Base-by-base conservation (phyloP, 78 protist species). In the Dictyostelium firmibasis region DNA sequence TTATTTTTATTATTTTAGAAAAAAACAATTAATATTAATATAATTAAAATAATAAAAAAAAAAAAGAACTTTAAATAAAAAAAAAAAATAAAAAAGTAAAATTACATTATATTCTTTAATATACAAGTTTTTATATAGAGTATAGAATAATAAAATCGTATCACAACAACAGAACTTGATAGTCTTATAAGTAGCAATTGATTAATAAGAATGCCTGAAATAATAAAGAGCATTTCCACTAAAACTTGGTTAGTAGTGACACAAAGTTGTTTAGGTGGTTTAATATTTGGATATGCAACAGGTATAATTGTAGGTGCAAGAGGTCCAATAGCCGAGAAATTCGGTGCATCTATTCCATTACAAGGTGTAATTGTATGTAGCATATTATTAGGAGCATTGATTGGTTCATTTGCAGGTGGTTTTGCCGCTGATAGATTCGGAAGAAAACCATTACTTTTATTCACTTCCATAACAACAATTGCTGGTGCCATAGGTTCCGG, bases 321-420 rank as follows among this genome's bases (percentile, higher is more conserved):
- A 10, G 76, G 23, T 31, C 72, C 27, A 23, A 89, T 89, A 11
- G 43, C 70, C 9, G 50, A 27, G 18, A 43, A 89, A 69, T 60
- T 64, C 64, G 87, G 50, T 1, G 36, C 82, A n/a, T 64, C 72
- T 20, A 67, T 81, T 2, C 74, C 74, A 4, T 29, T 44, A 14
- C 62, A 89, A 89, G 94, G 94, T 89, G 35, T 89, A 43, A 38
- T 89, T 9, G 94, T 70, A 16, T 67, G 87, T 89, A 70, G 84
- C 50, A 47, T 69, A 8, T 35, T 89, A 64, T 69, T 89, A 25
- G 94, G 94, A 43, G 94, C 94, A 3, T n/a, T 89, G 25, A 69
- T 89, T 23, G 94, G 94, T 31, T 78, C 94, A 36, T 77, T 89
- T n/a, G 44, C 70, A 4, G 87, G 87, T 81, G 94, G 94, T 69